A percentile compares a stretch with the other conserved stretches of the same genome.
phyloP scores from a whole-genome alignment of 805 yeast species.

The Lachancea nothofagi region DNA sequence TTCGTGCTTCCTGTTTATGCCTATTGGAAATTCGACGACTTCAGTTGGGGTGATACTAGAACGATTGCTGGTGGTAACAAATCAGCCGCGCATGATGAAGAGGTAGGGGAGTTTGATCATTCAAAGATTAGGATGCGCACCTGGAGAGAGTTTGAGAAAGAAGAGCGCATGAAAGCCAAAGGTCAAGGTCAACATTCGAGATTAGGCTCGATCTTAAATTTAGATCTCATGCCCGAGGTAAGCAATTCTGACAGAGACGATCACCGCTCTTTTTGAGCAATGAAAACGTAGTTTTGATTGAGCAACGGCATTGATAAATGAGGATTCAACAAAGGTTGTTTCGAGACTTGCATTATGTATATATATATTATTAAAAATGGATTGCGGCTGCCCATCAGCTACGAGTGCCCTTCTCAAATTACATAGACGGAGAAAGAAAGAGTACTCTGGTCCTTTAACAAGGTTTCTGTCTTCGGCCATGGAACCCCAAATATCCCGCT shows the following conservation, averaged over 20 bases:
- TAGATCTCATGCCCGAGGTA: conserved; percentile 3
- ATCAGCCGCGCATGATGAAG: conserved; percentile 56
- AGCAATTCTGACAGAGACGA: not conserved
- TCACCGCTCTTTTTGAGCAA: not conserved
- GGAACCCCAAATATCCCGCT: conserved; percentile 78
- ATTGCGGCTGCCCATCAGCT: not conserved
- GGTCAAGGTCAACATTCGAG: conserved; percentile 6
- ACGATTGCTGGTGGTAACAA: conserved; percentile 65
- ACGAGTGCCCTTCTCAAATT: conserved; percentile 15
- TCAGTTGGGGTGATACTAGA: conserved; percentile 95
- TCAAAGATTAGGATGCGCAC: conserved; percentile 83
- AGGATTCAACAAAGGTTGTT: too few relatives aligned
- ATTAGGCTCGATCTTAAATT: conserved; percentile 5
- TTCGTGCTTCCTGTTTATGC: conserved; percentile 81
- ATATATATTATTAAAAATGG: not conserved
- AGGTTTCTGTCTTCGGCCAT: conserved; percentile 62
- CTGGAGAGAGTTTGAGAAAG: conserved; percentile 91
- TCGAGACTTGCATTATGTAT: not conserved
- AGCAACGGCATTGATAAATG: not conserved
- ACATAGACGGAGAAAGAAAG: conserved; percentile 19
- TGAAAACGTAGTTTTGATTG: too few relatives aligned
- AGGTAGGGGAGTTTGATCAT: conserved; percentile 85
- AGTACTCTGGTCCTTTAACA: conserved; percentile 32
- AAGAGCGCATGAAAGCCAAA: conserved; percentile 22
- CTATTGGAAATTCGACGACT: conserved; percentile 93